Evolutionary conservation across 1,284 basidiomycete genomes (phyloP), one percentile per base, ranked within the genome.

Genomic region (Fomitiporia mediterranea): DNA sequence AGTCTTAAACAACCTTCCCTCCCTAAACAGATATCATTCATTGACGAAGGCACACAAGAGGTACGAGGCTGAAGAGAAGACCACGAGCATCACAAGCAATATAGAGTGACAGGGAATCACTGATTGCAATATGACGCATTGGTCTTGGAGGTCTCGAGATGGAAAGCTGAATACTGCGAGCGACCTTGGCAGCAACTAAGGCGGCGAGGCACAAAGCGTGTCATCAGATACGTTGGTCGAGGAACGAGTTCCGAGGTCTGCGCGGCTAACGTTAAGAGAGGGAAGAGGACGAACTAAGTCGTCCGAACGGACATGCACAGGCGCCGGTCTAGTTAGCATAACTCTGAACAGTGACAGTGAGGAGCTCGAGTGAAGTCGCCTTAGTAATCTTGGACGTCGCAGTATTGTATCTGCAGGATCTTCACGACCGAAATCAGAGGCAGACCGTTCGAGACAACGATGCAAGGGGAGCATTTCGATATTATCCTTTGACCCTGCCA

Each of bases 361-460:
- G 35, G 35, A 37, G 35, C 13, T 43, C 40, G 40, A 13, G 11
- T 17, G n/a, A 11, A 25, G 39, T 15, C 51, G 25, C 17, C 2
- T 23, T 13, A 17, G 30, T 34, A 13, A 27, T 38, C 8, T 28
- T 27, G 15, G 39, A 19, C 19, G 15, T 15, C 39, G 39, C 15
- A 19, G 21, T 40, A 40, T 21, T 13, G n/a, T n/a, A n/a, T n/a
- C n/a, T n/a, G n/a, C n/a, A n/a, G n/a, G 39, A 40, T 19, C 2
- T 19, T 40, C 3, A 19, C n/a, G 17, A 40, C 8, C 13, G 39
- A 40, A 39, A n/a, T 23, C 27, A 7, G 51, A 53, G 21, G 30
- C 51, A 23, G 51, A 53, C 2, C 51, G 51, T 25, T 53, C 51
- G 23, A 43, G 39, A 25, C 51, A 53, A 15, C 51, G 51, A 23